phyloP scores from a whole-genome alignment of 805 yeast species.

The Candida verbasci region DNA sequence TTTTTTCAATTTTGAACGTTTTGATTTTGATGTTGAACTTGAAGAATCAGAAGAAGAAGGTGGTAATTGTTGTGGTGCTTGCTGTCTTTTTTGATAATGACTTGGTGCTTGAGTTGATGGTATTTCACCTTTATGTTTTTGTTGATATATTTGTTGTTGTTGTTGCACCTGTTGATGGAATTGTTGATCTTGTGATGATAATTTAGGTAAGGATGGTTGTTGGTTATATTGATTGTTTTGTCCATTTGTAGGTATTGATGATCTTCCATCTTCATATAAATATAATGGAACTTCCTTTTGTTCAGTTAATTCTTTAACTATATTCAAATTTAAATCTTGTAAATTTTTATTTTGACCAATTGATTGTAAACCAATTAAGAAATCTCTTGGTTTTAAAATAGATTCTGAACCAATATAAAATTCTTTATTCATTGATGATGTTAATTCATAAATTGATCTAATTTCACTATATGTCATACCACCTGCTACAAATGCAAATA shows the following conservation, averaged over 20 bases:
- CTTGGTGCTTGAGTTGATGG: slow-evolving; percentile 10
- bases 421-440: slow-evolving; percentile 59
- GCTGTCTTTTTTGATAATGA: slow-evolving; percentile 23
- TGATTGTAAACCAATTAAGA: slow-evolving; percentile 38
- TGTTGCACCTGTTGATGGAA: slow-evolving; percentile 10
- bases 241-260: slow-evolving; percentile 12
- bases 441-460: slow-evolving; percentile 68
- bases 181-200: slow-evolving; percentile 2
- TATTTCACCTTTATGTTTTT: slow-evolving; percentile 4
- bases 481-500: slow-evolving; percentile 82
- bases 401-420: slow-evolving; percentile 80
- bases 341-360: slow-evolving; percentile 36
- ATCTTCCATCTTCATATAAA: slow-evolving; percentile 30
- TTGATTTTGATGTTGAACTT: slow-evolving; percentile 25
- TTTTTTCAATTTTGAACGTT: slow-evolving; percentile 43
- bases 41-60: neutral
- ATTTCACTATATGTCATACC: slow-evolving; percentile 84
- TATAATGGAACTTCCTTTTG: slow-evolving; percentile 40
- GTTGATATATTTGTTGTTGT: too few species aligned
- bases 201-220: too few species aligned
- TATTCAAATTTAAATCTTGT: slow-evolving; percentile 37
- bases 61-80: neutral
- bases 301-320: slow-evolving; percentile 21
- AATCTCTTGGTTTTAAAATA: slow-evolving; percentile 54
- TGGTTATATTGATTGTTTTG: too few species aligned